These are phyloP conservation scores for Globisporangium barbulae DNA, from an alignment of 352 stramenopile genomes.

Conservation along the genomic window DNA sequence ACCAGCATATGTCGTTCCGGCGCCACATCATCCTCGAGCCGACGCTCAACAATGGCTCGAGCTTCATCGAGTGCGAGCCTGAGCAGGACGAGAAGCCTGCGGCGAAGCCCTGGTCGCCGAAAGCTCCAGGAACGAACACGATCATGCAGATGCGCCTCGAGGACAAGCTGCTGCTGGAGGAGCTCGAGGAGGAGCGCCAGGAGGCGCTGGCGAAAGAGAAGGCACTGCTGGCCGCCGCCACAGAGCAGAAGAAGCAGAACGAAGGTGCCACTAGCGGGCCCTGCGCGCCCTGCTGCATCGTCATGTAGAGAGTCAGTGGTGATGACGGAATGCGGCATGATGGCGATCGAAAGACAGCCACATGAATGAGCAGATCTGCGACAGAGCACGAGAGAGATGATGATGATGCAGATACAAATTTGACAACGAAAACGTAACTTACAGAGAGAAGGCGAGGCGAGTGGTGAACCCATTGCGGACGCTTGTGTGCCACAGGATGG, in stretches of 20 bases:
- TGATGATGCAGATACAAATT: background rate
- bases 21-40: conserved; percentile 65
- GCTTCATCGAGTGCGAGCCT: conserved; percentile 58
- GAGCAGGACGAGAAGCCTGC: conserved; percentile 21
- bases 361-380: background rate
- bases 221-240: conserved; percentile 27
- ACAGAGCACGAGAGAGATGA: background rate
- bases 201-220: conserved; percentile 57
- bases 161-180: conserved; percentile 54
- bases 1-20: conserved; percentile 42
- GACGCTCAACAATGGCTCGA: conserved; percentile 48
- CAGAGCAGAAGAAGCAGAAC: conserved; percentile 10
- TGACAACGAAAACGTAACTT: background rate
- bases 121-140: conserved; percentile 46
- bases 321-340: background rate
- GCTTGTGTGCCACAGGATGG: background rate
- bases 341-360: background rate
- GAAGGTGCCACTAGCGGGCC: conserved; percentile 23
- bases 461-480: background rate
- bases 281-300: conserved; percentile 45
- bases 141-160: conserved; percentile 71
- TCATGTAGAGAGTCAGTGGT: conserved; percentile 41
- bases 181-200: conserved; percentile 52
- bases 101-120: conserved; percentile 66
- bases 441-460: background rate